Percentiles rank a stretch among this genome's conserved stretches.
Conservation (phyloP, 1,139 yeast species). For the Pichia sp. region DNA sequence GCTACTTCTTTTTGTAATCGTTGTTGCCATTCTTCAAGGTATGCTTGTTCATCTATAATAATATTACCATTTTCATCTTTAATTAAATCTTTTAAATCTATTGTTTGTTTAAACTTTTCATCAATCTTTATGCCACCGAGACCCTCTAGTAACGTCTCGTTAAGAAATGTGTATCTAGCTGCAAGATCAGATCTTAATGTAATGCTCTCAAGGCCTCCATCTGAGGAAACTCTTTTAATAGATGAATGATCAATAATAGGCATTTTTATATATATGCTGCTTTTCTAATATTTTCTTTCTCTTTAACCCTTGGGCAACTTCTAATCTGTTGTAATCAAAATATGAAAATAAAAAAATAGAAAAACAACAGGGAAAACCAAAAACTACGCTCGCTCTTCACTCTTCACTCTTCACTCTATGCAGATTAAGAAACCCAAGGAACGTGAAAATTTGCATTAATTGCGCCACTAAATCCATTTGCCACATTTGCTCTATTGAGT, state of each 20-base stretch:
- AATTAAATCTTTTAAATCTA: conserved; percentile 19
- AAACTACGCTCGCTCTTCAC: too few species aligned
- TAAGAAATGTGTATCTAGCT: conserved; percentile 27
- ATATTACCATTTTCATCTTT: conserved; percentile 8
- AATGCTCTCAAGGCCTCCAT: conserved; percentile 23
- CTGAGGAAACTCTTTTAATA: conserved; percentile 20
- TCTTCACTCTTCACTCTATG: too few species aligned
- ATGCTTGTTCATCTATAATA: conserved; percentile 15
- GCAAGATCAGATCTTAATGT: conserved; percentile 30
- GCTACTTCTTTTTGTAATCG: conserved; percentile 12
- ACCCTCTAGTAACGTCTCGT: conserved; percentile 26
- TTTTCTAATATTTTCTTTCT: too few species aligned
- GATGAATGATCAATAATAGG: conserved; percentile 21
- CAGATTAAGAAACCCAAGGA: too few species aligned
- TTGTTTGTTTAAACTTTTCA: conserved; percentile 13
- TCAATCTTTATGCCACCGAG: conserved; percentile 15
- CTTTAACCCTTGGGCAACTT: too few species aligned
- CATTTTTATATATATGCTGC: too few species aligned
- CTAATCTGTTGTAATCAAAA: too few species aligned
- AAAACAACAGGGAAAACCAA: too few species aligned
- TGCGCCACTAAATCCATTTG: too few species aligned
- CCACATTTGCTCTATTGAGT: too few species aligned
- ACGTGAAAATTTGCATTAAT: too few species aligned
- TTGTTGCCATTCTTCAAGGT: conserved; percentile 18
- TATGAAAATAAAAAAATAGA: too few species aligned